Base-by-base conservation (phyloP, 2,329 filamentous ascomycete genomes). In the Penicillium sp. region DNA sequence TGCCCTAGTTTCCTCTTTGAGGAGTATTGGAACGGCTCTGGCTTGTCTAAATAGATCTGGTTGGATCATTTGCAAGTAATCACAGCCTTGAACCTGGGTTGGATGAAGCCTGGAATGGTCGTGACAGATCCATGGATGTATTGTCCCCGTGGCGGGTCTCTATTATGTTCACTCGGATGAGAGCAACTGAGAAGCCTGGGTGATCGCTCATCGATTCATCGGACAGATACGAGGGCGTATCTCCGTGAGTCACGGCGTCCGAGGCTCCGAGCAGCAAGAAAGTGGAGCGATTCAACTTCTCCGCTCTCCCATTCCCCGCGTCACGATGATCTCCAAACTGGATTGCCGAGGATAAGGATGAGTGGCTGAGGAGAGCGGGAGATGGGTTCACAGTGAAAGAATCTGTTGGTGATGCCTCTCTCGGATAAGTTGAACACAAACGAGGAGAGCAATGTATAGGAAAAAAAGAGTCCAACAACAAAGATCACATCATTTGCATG, bases 1-100 rank as follows among this genome's bases (percentile, higher is more conserved):
- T 68, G 60, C 67, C 67, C 66, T 70, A 25, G 0, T 54, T 65
- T 57, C 66, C 61, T 22, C n/a, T 17, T 63, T 47, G 7, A 52
- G 65, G 39, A 49, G 3, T 14, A 45, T 25, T 17, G 14, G 14
- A 14, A 28, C 37, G 28, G 43, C 7, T 28, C 43, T 47, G n/a
- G 43, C 8, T 31, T 10, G 31, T 8, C 8, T 31, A 10, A 10
- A 31, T 31, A 5, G 31, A 31, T 31, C 31, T 22, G 22, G 22
- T 31, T 31, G 7, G 28, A 31, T 31, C 28, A 22, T 28, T 31
- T 31, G 31, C 31, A 31, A 8, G 31, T 8, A 31, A 31, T 31
- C 5, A 25, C 7, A 34, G 8, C n/a, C 28, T 35, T 34, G 45
- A 34, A 6, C 25, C 8, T 35, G 8, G 6, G 31, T 6, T 20